Evolutionary conservation across 106 monocot genomes (phyloP).

Genomic region (Iris macrosiphon): DNA sequence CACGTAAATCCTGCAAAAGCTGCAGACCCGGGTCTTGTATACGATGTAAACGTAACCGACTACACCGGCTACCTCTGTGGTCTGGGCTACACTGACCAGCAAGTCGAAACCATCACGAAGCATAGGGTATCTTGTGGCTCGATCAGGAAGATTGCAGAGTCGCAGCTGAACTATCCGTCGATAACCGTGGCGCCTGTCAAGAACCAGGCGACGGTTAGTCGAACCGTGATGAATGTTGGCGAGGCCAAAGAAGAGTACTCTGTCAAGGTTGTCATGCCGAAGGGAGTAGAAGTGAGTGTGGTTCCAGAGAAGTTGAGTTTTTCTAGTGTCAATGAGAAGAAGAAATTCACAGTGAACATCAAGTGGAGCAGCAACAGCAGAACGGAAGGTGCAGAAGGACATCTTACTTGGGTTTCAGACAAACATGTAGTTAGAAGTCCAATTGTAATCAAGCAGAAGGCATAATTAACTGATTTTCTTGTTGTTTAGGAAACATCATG

Average conservation of each 20-base stretch:
- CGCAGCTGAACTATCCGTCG: conserved; percentile 44
- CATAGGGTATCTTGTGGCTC: conserved; percentile 4
- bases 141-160: conserved; percentile 4
- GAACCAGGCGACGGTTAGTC: background rate
- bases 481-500: conserved; percentile 10
- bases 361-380: background rate
- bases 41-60: conserved; percentile 26
- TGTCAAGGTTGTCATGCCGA: conserved; percentile 4
- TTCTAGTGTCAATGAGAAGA: conserved; percentile 11
- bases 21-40: conserved; percentile 42
- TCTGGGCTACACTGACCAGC: background rate
- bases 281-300: conserved; percentile 13
- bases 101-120: conserved; percentile 10
- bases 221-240: conserved; percentile 32
- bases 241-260: conserved; percentile 1
- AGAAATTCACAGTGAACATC: conserved; percentile 18
- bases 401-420: conserved; percentile 15
- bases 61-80: conserved; percentile 45
- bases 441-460: conserved; percentile 9
- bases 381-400: background rate
- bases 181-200: conserved; percentile 8
- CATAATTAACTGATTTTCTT: conserved; percentile 19
- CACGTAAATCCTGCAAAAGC: conserved; percentile 46
- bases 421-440: conserved; percentile 21
- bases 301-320: conserved; percentile 22